phyloP scores from a whole-genome alignment of 768 basidiomycete genomes.

The Suillus brevipes region DNA sequence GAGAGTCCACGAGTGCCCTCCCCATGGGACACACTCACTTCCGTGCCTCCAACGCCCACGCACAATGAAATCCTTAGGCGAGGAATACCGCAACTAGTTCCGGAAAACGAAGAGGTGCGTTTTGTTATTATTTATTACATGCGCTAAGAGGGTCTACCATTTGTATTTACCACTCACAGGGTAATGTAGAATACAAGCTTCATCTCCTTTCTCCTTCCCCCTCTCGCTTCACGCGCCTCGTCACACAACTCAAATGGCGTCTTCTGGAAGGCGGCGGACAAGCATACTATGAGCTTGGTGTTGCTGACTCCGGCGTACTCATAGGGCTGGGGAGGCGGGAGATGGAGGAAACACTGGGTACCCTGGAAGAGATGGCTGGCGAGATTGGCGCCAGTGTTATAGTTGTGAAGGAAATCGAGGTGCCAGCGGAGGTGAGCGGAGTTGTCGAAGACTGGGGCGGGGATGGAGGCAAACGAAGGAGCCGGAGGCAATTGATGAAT shows the following conservation, averaged over 20 bases:
- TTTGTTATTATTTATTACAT: neutral
- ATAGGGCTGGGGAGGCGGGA: constrained; percentile 74
- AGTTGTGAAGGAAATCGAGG: constrained; percentile 85
- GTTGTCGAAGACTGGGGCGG: constrained; percentile 41
- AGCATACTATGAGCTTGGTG: constrained; percentile 80
- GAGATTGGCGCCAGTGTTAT: constrained; percentile 93
- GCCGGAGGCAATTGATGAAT: constrained; percentile 31
- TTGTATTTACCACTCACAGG: constrained; percentile 38
- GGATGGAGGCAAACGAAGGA: constrained; percentile 24
- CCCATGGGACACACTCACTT: constrained; percentile 79
- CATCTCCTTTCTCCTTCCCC: constrained; percentile 80
- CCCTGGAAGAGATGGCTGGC: constrained; percentile 91
- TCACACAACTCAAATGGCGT: constrained; percentile 96
- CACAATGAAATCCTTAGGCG: constrained; percentile 28
- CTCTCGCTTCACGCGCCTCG: constrained; percentile 76
- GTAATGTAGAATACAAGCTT: constrained; percentile 94
- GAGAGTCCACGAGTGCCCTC: constrained; percentile 78
- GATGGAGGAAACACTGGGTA: constrained; percentile 80
- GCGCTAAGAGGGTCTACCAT: neutral
- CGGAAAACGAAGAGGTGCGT: constrained; percentile 68
- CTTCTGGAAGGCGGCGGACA: constrained; percentile 82
- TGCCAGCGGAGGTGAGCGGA: constrained; percentile 52
- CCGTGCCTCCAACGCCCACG: constrained; percentile 47
- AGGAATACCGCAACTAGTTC: constrained; percentile 64
- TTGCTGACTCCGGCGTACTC: constrained; percentile 86